Percentiles rank a stretch among this genome's conserved stretches.
Evolutionary conservation across 2,329 filamentous ascomycete species (phyloP).

Genomic region (Nothophaeocryptopus gaeumannii): DNA sequence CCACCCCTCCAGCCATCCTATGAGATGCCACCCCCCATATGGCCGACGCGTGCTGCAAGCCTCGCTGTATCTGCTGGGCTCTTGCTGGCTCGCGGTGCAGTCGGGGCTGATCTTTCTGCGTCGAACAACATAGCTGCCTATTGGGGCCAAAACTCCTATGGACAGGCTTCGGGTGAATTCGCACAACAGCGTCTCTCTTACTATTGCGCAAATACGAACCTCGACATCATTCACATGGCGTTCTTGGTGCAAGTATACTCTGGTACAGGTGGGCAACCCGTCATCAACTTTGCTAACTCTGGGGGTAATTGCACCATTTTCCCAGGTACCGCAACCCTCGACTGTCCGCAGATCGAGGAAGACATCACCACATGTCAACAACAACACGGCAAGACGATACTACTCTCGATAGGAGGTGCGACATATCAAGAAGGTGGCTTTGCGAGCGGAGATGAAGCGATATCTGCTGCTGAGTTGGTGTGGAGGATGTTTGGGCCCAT

Average conservation of each 20-base stretch:
- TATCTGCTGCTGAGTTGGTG: constrained; percentile 58
- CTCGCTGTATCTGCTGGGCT: constrained; percentile 15
- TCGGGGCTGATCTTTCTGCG: constrained; percentile 13
- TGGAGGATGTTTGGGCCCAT: constrained; percentile 69
- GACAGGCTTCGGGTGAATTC: constrained; percentile 42
- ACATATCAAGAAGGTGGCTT: constrained; percentile 70
- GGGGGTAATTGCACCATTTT: constrained; percentile 62
- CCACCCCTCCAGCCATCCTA: too few relatives aligned
- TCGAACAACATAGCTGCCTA: constrained; percentile 15
- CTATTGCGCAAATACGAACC: constrained; percentile 56
- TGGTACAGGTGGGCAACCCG: constrained; percentile 45
- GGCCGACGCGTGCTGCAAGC: constrained; percentile 8
- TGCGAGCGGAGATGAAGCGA: constrained; percentile 51
- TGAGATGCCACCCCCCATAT: too few relatives aligned
- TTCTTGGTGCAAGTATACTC: constrained; percentile 50
- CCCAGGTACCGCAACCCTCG: constrained; percentile 55
- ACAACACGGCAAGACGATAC: constrained; percentile 63
- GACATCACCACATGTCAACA: constrained; percentile 60
- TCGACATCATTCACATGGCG: constrained; percentile 61
- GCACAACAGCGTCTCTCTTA: constrained; percentile 56
- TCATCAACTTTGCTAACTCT: constrained; percentile 64
- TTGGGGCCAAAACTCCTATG: constrained; percentile 57
- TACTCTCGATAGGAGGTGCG: constrained; percentile 69
- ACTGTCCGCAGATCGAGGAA: constrained; percentile 61
- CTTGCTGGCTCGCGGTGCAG: constrained; percentile 15